Conservation (phyloP, 75 land plant species). For the Pinus albicaulis region DNA sequence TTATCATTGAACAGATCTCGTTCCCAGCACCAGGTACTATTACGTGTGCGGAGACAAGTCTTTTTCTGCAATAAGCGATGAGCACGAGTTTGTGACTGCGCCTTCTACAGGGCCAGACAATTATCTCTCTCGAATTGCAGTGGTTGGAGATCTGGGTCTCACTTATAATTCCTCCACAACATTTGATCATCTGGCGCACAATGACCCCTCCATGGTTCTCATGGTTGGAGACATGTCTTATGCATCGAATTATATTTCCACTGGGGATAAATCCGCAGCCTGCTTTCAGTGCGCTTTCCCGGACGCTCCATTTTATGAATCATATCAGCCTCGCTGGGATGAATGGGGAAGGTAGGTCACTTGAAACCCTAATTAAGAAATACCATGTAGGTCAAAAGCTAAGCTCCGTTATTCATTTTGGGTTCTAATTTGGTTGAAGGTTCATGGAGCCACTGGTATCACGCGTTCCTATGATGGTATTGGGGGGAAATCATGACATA, state of each 20-base stretch:
- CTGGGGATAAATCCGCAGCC: conserved; percentile 72
- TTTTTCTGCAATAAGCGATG: conserved; percentile 64
- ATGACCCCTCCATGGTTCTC: conserved; percentile 74
- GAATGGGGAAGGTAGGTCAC: conserved; percentile 79
- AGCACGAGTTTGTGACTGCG: conserved; percentile 53
- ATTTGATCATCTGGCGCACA: conserved; percentile 62
- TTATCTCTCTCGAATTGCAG: conserved; percentile 70
- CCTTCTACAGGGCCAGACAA: conserved; percentile 42
- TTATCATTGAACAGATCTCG: conserved; percentile 43
- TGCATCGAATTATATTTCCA: conserved; percentile 81
- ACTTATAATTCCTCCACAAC: conserved; percentile 85
- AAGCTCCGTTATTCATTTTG: too few species aligned
- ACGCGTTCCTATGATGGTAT: conserved; percentile 87
- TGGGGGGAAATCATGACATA: conserved; percentile 95
- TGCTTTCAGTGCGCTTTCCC: conserved; percentile 84
- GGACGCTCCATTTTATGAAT: conserved; percentile 82
- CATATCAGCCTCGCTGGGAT: conserved; percentile 98
- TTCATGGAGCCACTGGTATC: conserved; percentile 88
- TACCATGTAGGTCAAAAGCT: too few species aligned
- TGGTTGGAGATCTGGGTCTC: conserved; percentile 91
- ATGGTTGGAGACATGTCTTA: conserved; percentile 86
- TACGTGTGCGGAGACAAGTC: conserved; percentile 83
- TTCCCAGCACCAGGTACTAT: conserved; percentile 62
- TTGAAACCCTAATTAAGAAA: too few species aligned
- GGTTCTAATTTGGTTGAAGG: conserved; percentile 19